Base-by-base conservation (phyloP, 345 rosid genomes). In the Eucalyptus shirleyi region DNA sequence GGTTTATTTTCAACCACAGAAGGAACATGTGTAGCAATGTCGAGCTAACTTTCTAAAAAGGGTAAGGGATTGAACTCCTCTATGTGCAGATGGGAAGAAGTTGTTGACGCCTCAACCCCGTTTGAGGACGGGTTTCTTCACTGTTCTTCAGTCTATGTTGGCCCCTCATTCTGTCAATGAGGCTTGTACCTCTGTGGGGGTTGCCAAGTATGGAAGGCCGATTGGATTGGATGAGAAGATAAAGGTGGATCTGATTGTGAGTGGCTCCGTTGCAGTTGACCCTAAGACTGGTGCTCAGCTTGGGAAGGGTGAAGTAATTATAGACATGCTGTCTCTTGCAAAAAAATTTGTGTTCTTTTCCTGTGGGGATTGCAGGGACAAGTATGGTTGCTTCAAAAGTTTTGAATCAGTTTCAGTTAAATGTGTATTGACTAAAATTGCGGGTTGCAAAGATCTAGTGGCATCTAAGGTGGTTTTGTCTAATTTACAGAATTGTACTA, bases 201-300 rank as follows among this genome's bases (percentile, higher is more conserved):
- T 93, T 65, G 98, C 98, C 69, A 97, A 95, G 93, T 94, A 96
- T 89, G 99, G 99, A 86, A 97, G 92, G 89, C 95, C 95, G 1
- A 96, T 96, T 89, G 96, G 98, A 87, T 92, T 96, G 89, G 99
- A 97, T 93, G 95, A 96, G 89, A 95, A 94, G 92, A 93, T 96
- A 89, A 93, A 95, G 91, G 97, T 97, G 7, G 97, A 97, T 91
- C 91, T 96, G 18, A 94, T 96, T 90, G 96, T 96, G 23, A 91
- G 94, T 80, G 99, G 98, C 77, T 97, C 99, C 4, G 97, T 97
- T 89, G 99, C 99, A 77, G 99, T 97, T 88, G 94, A 96, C 86
- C 97, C 98, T 9, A 94, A 82, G 80, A 96, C 98, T 0, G 99
- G 99, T 83, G 98, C 99, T 93, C 93, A 96, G 55, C 94, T 97